Evolutionary conservation across 805 yeast species (phyloP).

Genomic region (Wickerhamomyces canadensis): DNA sequence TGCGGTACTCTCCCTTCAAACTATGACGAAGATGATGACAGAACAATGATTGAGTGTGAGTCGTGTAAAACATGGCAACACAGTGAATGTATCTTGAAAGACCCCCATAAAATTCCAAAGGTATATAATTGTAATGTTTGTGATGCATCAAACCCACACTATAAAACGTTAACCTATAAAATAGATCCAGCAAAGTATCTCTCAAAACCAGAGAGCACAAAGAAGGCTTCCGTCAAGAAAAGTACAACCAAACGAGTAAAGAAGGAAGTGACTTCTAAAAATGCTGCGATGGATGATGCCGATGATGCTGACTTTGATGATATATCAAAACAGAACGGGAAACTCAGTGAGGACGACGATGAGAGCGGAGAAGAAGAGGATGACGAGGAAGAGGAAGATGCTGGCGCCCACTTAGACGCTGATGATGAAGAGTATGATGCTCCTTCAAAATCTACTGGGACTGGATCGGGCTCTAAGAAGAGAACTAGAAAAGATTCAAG

Average conservation of each 20-base stretch:
- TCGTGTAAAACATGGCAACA: conserved; percentile 71
- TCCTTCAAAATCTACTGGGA: not conserved
- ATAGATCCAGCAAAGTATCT: conserved; percentile 27
- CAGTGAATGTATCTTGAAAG: conserved; percentile 50
- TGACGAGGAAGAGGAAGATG: conserved; percentile 2
- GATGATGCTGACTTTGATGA: conserved; percentile 12
- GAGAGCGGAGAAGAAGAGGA: conserved; percentile 6
- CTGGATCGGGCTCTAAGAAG: not conserved
- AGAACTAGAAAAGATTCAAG: conserved; percentile 2
- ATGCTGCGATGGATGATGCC: conserved; percentile 8
- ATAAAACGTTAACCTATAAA: conserved; percentile 27
- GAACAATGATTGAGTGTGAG: conserved; percentile 61
- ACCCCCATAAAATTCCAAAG: conserved; percentile 36
- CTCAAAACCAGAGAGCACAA: conserved; percentile 1
- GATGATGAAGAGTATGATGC: conserved; percentile 23
- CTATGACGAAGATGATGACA: conserved; percentile 52
- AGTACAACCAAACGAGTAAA: not conserved
- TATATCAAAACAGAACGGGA: conserved; percentile 6
- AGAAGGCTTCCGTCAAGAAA: not conserved
- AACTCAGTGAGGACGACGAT: conserved; percentile 5
- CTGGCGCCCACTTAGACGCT: not conserved
- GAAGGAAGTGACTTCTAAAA: conserved; percentile 1
- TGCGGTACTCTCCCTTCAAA: conserved; percentile 58
- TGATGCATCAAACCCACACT: conserved; percentile 29
- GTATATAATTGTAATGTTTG: conserved; percentile 52